Conservation (phyloP, 371 early-diverging fungal species). For the Agmasoma carcini region DNA sequence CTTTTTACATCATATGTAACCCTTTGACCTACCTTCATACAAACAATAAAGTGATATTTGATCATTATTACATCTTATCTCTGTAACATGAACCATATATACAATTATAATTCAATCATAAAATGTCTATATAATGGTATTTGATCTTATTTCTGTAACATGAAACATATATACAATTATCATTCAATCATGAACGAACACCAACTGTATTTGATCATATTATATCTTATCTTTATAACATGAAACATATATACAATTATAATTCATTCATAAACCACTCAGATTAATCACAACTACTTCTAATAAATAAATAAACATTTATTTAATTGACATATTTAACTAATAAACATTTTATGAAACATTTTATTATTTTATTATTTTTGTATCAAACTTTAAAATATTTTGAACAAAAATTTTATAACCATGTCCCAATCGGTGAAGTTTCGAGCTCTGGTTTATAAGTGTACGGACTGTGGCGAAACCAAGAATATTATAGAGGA, state of each 20-base stretch:
- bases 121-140: too few species aligned
- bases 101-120: not conserved
- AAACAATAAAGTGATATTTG: not conserved
- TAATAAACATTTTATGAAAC: not conserved
- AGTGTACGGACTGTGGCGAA: slow-evolving; percentile 53
- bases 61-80: not conserved
- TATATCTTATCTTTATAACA: too few species aligned
- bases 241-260: not conserved
- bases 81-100: not conserved
- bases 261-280: not conserved
- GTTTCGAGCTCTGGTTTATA: slow-evolving; percentile 15
- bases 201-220: too few species aligned
- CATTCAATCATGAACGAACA: too few species aligned
- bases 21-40: not conserved
- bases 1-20: not conserved
- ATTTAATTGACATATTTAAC: not conserved
- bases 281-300: not conserved
- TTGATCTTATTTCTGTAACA: too few species aligned
- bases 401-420: not conserved
- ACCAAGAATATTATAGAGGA: slow-evolving; percentile 80
- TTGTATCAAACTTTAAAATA: not conserved
- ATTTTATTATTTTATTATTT: not conserved
- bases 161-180: too few species aligned
- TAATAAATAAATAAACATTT: not conserved
- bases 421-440: slow-evolving; percentile 27